phyloP scores from a whole-genome alignment of 768 basidiomycete species.

The Tricholoma terreum region DNA sequence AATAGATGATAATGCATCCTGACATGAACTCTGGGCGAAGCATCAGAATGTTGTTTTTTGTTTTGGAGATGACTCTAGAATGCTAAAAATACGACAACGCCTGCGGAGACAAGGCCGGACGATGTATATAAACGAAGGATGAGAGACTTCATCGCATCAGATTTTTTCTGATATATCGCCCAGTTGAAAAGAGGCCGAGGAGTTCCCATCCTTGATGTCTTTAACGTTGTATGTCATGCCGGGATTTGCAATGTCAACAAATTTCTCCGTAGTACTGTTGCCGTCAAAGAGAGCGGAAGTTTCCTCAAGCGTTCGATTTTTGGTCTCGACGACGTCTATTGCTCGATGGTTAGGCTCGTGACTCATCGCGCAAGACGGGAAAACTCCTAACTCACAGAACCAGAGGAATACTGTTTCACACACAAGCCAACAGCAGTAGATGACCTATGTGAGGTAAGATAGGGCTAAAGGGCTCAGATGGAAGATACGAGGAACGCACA shows the following conservation, averaged over 20 bases:
- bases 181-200: constrained; percentile 9
- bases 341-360: neutral
- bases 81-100: too few relatives aligned
- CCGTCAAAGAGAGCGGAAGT: constrained; percentile 82
- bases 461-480: neutral
- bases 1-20: too few relatives aligned
- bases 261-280: constrained; percentile 42
- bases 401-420: constrained; percentile 65
- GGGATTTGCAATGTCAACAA: constrained; percentile 27
- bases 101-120: too few relatives aligned
- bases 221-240: constrained; percentile 22
- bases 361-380: neutral
- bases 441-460: constrained; percentile 35
- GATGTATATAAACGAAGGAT: neutral
- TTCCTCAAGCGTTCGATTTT: constrained; percentile 72
- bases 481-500: constrained; percentile 28
- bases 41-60: too few relatives aligned
- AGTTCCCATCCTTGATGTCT: constrained; percentile 34
- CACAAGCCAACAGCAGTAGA: constrained; percentile 69
- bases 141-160: constrained; percentile 1
- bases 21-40: too few relatives aligned
- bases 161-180: too few relatives aligned
- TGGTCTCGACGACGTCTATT: constrained; percentile 63
- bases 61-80: too few relatives aligned
- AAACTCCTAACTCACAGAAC: constrained; percentile 39